phyloP scores from a whole-genome alignment of 1,139 yeast species.

The Zygosaccharomyces pseudobailii region DNA sequence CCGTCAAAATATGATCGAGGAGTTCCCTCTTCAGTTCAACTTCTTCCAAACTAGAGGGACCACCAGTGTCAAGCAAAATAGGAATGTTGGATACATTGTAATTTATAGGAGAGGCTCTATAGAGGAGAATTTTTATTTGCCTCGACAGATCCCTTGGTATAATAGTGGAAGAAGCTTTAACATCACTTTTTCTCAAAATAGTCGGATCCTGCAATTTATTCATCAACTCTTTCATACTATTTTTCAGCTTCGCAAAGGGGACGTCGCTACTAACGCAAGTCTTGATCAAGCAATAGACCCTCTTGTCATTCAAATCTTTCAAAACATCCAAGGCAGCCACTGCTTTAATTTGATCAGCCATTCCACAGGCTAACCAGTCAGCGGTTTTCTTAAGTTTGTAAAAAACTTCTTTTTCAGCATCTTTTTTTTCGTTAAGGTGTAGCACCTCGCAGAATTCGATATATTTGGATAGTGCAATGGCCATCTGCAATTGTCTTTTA shows the following conservation, averaged over 20 bases:
- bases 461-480: slow-evolving; percentile 37
- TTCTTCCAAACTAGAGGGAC: slow-evolving; percentile 35
- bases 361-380: slow-evolving; percentile 58
- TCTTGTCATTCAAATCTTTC: slow-evolving; percentile 49
- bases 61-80: slow-evolving; percentile 47
- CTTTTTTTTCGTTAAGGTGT: slow-evolving; percentile 26
- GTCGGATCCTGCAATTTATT: slow-evolving; percentile 50
- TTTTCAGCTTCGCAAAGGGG: slow-evolving; percentile 55
- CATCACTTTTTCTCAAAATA: slow-evolving; percentile 41
- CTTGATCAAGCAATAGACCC: slow-evolving; percentile 53
- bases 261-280: slow-evolving; percentile 53
- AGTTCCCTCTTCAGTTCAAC: slow-evolving; percentile 41
- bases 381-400: slow-evolving; percentile 51
- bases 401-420: slow-evolving; percentile 24
- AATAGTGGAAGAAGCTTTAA: slow-evolving; percentile 36
- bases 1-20: slow-evolving; percentile 55
- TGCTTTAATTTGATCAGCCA: slow-evolving; percentile 51
- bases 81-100: slow-evolving; percentile 64
- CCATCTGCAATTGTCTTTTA: slow-evolving; percentile 59
- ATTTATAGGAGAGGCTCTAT: slow-evolving; percentile 56
- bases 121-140: slow-evolving; percentile 52
- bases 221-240: slow-evolving; percentile 58
- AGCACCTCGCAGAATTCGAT: slow-evolving; percentile 36
- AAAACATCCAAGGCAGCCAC: slow-evolving; percentile 48
- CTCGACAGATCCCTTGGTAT: slow-evolving; percentile 47